Evolutionary conservation across 2,329 filamentous ascomycete species (phyloP), one percentile per base, ranked within the genome.

Genomic region (Exutisphaerella laricina): DNA sequence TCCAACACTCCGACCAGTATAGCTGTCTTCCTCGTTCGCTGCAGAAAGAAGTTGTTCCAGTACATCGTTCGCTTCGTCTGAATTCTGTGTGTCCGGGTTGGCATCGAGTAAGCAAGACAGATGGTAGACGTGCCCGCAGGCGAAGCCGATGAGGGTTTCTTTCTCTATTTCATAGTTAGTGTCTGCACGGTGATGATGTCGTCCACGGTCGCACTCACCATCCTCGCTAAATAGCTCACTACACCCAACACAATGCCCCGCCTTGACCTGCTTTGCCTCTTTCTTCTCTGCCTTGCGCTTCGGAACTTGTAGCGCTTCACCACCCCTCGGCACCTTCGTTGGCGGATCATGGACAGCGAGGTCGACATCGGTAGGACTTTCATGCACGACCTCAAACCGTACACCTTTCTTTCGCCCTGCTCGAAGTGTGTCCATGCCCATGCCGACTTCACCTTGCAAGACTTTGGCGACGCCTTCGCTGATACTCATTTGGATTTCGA

Each of bases 401-500:
- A 98, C 86, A 0, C 84, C 92, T 53, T 81, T 84, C 38, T 83
- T 80, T 62, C 94, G 86, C 0, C 90, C 88, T 10, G 73, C 79
- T 0, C 90, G 79, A 14, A 97, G 71, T 3, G 80, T 81, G 38
- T 83, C 83, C 77, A 97, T 94, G 1, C 85, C 88, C 4, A 78
- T 74, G 0, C 84, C 82, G 1, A 98, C 90, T 66, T 98, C 92
- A 44, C 89, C 88, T 38, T 85, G 75, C 30, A 97, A 71, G 0
- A 97, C 89, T 41, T 80, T 79, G 1, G 92, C 89, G 3, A 94
- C 92, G 1, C 92, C 92, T 31, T 84, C 82, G 51, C 85, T 90
- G 60, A 98, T 96, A 56, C 85, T 92, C 61, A 86, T 81, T 67
- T 97, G 92, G 32, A 98, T 85, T 60, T 97, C 92, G 61, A 96